Percentiles rank a stretch among this genome's conserved stretches.
phyloP scores from a whole-genome alignment of 441 rosid genomes.

The Metrosideros polymorpha region DNA sequence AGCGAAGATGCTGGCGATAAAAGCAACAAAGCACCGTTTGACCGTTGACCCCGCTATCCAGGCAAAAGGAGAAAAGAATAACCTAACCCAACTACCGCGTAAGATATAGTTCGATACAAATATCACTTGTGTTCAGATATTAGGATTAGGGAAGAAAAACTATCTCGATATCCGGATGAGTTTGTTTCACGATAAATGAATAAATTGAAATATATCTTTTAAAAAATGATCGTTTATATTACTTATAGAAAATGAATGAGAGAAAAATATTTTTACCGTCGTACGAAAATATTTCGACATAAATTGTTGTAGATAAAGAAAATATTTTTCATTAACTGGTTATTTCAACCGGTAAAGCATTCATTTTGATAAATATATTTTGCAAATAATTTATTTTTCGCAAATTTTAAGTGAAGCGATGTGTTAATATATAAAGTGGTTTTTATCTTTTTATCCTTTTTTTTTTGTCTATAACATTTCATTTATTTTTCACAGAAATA shows the following conservation, averaged over 20 bases:
- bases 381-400: too few species aligned
- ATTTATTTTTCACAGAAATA: too few species aligned
- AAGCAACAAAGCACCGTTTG: not conserved
- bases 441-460: too few species aligned
- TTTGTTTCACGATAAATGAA: not conserved
- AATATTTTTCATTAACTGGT: accelerated
- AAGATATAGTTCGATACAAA: not conserved
- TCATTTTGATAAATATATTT: not conserved
- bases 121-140: not conserved
- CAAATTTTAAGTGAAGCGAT: too few species aligned
- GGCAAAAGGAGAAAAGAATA: not conserved
- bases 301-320: accelerated
- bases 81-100: not conserved
- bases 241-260: not conserved
- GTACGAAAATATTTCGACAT: not conserved
- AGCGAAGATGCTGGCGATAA: not conserved
- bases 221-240: not conserved
- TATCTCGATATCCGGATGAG: too few species aligned
- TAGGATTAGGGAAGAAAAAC: not conserved
- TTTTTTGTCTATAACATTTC: not conserved
- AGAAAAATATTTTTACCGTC: too few species aligned
- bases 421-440: not conserved
- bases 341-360: not conserved
- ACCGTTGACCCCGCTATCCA: not conserved
- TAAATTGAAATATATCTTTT: not conserved